phyloP scores from a whole-genome alignment of 345 rosid genomes.

The Salix exigua region DNA sequence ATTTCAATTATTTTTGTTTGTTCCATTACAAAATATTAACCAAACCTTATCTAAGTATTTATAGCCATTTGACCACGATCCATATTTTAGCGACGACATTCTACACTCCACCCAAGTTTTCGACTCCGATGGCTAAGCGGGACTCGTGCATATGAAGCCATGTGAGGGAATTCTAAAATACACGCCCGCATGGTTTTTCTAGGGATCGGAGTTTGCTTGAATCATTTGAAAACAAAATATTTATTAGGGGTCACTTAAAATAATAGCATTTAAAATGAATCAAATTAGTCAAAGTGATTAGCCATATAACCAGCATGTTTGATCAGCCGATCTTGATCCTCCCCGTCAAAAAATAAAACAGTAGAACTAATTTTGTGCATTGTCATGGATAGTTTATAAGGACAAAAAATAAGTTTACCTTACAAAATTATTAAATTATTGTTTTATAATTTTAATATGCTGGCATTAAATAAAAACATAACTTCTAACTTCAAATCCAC shows the following conservation, averaged over 20 bases:
- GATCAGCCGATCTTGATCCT: background rate
- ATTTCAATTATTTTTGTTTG: too few species aligned
- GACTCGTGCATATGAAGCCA: background rate
- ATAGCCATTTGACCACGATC: too few species aligned
- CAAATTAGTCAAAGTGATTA: background rate
- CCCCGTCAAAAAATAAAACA: background rate
- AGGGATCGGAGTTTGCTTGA: background rate
- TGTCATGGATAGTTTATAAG: too few species aligned
- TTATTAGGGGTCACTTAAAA: background rate
- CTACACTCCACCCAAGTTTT: background rate
- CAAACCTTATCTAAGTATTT: too few species aligned
- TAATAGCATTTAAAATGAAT: background rate
- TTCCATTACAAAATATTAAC: too few species aligned
- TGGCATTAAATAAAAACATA: too few species aligned
- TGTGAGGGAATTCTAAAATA: background rate
- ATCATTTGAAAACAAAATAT: background rate
- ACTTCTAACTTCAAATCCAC: background rate
- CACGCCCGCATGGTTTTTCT: background rate
- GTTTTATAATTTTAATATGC: too few species aligned
- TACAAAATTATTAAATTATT: too few species aligned
- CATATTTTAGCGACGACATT: background rate
- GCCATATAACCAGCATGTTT: background rate
- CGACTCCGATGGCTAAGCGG: background rate
- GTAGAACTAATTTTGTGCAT: background rate
- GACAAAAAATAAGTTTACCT: too few species aligned